Evolutionary conservation across 1,284 basidiomycete species (phyloP).

Genomic region (Coniferiporia sulphurascens): DNA sequence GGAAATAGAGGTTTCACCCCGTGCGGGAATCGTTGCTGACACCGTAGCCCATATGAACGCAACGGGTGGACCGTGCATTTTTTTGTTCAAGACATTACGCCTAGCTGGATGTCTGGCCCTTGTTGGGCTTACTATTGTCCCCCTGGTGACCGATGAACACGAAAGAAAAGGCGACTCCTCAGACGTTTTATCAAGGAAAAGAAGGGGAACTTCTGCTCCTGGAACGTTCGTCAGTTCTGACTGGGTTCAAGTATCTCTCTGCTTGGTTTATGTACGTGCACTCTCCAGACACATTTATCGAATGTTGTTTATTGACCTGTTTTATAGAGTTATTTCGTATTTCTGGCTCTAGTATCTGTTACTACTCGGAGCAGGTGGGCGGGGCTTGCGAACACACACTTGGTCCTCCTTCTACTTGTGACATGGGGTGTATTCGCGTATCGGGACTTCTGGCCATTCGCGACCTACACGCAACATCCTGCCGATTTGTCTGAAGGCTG

Average conservation of each 20-base stretch:
- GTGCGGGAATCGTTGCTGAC: slow-evolving; percentile 23
- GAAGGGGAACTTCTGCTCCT: slow-evolving; percentile 6
- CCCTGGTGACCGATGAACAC: slow-evolving; percentile 26
- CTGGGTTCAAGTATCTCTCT: slow-evolving; percentile 25
- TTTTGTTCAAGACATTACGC: slow-evolving; percentile 33
- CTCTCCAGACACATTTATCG: background rate
- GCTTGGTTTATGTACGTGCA: slow-evolving; percentile 23
- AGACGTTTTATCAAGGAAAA: slow-evolving; percentile 14
- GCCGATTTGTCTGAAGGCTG: slow-evolving; percentile 31
- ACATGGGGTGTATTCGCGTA: slow-evolving; percentile 46
- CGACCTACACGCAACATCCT: slow-evolving; percentile 39
- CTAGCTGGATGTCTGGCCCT: slow-evolving; percentile 33
- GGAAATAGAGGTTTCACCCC: slow-evolving; percentile 11
- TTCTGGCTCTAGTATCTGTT: slow-evolving; percentile 31
- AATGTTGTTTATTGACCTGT: background rate
- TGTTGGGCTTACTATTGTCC: slow-evolving; percentile 33
- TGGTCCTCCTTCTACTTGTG: slow-evolving; percentile 33
- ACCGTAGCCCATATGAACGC: slow-evolving; percentile 25
- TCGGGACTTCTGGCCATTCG: slow-evolving; percentile 61
- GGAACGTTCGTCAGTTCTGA: slow-evolving; percentile 17
- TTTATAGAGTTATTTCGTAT: slow-evolving; percentile 24
- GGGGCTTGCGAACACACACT: slow-evolving; percentile 29
- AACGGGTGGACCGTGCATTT: slow-evolving; percentile 30
- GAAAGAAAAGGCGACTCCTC: slow-evolving; percentile 6
- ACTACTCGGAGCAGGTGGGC: slow-evolving; percentile 28